Percentiles rank a stretch among this genome's conserved stretches.
phyloP scores from a whole-genome alignment of 2,329 filamentous ascomycete species.

The Calonectria crousiana region DNA sequence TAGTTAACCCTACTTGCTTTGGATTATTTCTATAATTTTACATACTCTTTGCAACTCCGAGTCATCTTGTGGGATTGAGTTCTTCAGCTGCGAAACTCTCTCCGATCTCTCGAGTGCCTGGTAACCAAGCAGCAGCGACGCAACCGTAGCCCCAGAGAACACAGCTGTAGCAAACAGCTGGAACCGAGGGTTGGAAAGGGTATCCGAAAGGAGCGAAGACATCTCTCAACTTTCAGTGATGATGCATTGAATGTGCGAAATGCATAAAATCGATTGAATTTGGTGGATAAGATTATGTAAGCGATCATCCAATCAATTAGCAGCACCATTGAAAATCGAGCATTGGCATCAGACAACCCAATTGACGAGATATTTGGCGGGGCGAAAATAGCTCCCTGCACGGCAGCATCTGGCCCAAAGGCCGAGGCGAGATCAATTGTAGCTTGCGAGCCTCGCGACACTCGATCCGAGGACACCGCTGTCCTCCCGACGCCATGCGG shows the following conservation, averaged over 20 bases:
- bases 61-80: conserved; percentile 63
- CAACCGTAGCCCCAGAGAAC: conserved; percentile 70
- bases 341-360: background rate
- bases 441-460: background rate
- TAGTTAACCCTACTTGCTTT: conserved; percentile 19
- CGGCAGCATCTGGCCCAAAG: background rate
- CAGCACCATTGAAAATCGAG: background rate
- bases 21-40: background rate
- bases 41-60: conserved; percentile 38
- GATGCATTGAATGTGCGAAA: conserved; percentile 14
- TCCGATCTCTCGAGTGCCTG: conserved; percentile 69
- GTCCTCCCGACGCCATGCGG: conserved; percentile 49
- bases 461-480: background rate
- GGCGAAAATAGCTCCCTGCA: background rate
- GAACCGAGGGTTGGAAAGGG: conserved; percentile 59
- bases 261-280: background rate
- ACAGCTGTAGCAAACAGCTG: conserved; percentile 81
- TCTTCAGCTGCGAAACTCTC: conserved; percentile 68
- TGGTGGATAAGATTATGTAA: conserved; percentile 33
- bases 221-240: conserved; percentile 45
- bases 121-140: conserved; percentile 71
- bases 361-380: background rate
- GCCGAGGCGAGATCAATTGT: background rate
- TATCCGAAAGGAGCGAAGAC: conserved; percentile 59
- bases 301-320: conserved; percentile 22